Base-by-base conservation (phyloP, 176 grass and related monocot species). In the Musa itinerans region DNA sequence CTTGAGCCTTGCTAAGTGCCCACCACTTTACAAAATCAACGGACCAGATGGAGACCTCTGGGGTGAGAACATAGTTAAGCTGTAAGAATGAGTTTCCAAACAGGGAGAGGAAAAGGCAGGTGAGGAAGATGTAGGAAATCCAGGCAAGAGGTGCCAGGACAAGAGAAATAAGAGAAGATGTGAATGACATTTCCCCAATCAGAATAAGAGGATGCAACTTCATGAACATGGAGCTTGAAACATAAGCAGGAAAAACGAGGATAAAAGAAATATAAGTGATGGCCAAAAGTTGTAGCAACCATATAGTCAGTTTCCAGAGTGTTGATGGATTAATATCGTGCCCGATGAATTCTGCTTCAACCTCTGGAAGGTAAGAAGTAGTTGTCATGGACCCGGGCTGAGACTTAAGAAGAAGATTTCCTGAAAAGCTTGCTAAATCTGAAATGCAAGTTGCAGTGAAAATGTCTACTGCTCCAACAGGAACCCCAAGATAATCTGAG, bases 391-490 rank as follows among this genome's bases (percentile, higher is more conserved):
- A 83, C 59, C 66, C 58, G 70, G 83, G 78, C 75, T 79, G 74
- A 76, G 83, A 88, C 66, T 88, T 83, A 21, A 15, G 54, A 7
- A 71, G 61, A 66, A 88, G 74, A 19, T 86, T 92, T 71, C 83
- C 83, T 72, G 87, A 83, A 82, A 88, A 92, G 74, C 49, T 81
- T 34, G 80, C 89, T 52, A 92, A 83, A 58, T 92, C 89, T 78
- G 78, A 77, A 75, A 92, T 85, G 66, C 85, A 81, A 50, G 83
- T 85, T 73, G 85, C 89, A 3, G 89, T 83, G 76, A 92, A 92
- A 65, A 92, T 92, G 78, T 88, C 89, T 27, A 92, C 87, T 22
- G 89, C 89, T 88, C 89, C 89, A 85, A 92, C 83, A 68, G 89
- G 89, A 49, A 81, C 53, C 69, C 85, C 85, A 12, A 92, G 85